Conservation (phyloP, 2,329 filamentous ascomycete genomes). For the Aspergillus ibericus region DNA sequence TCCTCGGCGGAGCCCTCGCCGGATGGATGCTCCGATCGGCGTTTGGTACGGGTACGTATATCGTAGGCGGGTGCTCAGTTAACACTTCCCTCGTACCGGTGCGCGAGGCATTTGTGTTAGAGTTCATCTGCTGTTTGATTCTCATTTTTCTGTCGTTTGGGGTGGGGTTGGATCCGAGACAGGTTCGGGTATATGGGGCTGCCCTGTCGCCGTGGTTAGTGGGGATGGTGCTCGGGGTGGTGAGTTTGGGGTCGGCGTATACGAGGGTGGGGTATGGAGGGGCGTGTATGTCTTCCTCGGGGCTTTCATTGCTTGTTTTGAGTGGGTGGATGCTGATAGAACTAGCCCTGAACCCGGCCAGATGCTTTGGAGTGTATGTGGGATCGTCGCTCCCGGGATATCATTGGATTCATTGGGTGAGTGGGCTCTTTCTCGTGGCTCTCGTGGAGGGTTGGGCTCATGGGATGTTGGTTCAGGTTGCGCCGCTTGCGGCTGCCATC, state of each 20-base stretch:
- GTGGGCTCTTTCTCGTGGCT: neutral
- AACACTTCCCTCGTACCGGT: slow-evolving; percentile 37
- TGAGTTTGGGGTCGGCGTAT: slow-evolving; percentile 41
- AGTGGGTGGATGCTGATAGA: neutral
- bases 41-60: slow-evolving; percentile 29
- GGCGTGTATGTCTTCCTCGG: slow-evolving; percentile 26
- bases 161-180: slow-evolving; percentile 55
- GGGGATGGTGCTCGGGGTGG: slow-evolving; percentile 41
- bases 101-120: slow-evolving; percentile 49
- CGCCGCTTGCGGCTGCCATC: neutral
- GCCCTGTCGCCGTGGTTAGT: slow-evolving; percentile 53
- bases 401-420: neutral
- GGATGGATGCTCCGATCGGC: slow-evolving; percentile 43
- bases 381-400: neutral
- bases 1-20: slow-evolving; percentile 46
- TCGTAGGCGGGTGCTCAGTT: slow-evolving; percentile 41
- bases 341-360: slow-evolving; percentile 44
- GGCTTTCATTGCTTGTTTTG: neutral
- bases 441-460: no score
- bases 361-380: neutral
- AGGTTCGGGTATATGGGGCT: slow-evolving; percentile 51
- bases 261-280: slow-evolving; percentile 44
- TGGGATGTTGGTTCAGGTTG: neutral
- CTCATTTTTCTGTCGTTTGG: slow-evolving; percentile 54
- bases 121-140: slow-evolving; percentile 48